Conservation (phyloP, 2,329 filamentous ascomycete genomes). For the Ascochyta fabae region DNA sequence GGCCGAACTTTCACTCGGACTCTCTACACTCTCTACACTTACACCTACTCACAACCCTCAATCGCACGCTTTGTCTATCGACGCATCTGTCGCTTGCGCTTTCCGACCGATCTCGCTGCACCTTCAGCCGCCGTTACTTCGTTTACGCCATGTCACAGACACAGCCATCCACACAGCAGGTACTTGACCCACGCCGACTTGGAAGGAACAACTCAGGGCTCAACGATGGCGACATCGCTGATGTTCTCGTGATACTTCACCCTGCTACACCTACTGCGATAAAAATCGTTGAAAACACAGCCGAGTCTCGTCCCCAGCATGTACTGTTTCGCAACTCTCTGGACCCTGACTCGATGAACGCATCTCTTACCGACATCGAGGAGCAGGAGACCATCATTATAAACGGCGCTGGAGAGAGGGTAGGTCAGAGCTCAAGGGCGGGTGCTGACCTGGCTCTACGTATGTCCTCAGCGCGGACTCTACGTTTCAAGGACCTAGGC, state of each 20-base stretch:
- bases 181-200: conserved; percentile 78
- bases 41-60: conserved; percentile 4
- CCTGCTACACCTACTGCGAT: conserved; percentile 77
- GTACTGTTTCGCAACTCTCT: conserved; percentile 60
- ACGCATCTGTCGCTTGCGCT: background rate
- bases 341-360: conserved; percentile 39
- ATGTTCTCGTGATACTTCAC: conserved; percentile 88
- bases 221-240: conserved; percentile 79
- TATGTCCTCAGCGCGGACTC: conserved; percentile 67
- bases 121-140: background rate
- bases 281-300: conserved; percentile 68
- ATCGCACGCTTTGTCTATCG: background rate
- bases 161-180: conserved; percentile 75
- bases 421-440: conserved; percentile 26
- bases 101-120: background rate
- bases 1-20: conserved; percentile 1
- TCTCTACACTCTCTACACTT: conserved; percentile 11
- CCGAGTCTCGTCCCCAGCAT: conserved; percentile 61
- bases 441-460: conserved; percentile 75
- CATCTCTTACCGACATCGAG: conserved; percentile 45
- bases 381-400: conserved; percentile 58
- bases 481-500: conserved; percentile 72
- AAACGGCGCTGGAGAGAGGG: conserved; percentile 45
- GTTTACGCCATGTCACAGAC: conserved; percentile 47
- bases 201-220: conserved; percentile 84